Evolutionary conservation across 495 filamentous ascomycete genomes (phyloP).

Genomic region (Penicillium verhagenii): DNA sequence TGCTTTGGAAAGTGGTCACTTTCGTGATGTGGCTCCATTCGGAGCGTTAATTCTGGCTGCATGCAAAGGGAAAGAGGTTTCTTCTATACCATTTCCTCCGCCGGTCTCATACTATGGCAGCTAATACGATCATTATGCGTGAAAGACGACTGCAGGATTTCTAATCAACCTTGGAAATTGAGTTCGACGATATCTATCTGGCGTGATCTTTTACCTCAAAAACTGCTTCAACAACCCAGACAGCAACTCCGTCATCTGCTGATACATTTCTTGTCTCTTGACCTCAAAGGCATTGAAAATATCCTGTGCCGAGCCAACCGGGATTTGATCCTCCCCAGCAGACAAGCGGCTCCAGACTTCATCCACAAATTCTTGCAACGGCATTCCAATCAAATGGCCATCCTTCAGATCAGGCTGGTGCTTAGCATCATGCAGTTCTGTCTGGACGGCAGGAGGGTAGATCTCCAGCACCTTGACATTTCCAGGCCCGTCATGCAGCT

Average conservation of each 20-base stretch:
- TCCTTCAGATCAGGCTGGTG: constrained; percentile 43
- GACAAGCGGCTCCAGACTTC: constrained; percentile 57
- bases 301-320: constrained; percentile 34
- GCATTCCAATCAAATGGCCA: constrained; percentile 57
- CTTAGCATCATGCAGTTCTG: constrained; percentile 40
- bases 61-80: constrained; percentile 26
- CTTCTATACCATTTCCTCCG: constrained; percentile 14
- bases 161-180: no score
- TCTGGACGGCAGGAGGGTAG: constrained; percentile 68
- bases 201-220: constrained; percentile 10
- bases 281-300: constrained; percentile 37
- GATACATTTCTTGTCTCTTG: constrained; percentile 39
- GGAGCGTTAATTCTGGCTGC: constrained; percentile 29
- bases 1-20: constrained; percentile 21
- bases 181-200: background rate
- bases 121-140: background rate
- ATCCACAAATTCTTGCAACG: constrained; percentile 59
- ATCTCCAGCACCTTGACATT: constrained; percentile 63
- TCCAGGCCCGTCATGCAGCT: constrained; percentile 47
- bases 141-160: no score
- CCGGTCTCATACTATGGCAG: constrained; percentile 1
- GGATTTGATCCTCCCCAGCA: constrained; percentile 49
- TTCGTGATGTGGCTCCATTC: constrained; percentile 22
- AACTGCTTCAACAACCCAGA: constrained; percentile 29
- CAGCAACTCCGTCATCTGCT: constrained; percentile 37